Conservation (phyloP, 208 protist genomes). For the Acanthamoeba divionensis region DNA sequence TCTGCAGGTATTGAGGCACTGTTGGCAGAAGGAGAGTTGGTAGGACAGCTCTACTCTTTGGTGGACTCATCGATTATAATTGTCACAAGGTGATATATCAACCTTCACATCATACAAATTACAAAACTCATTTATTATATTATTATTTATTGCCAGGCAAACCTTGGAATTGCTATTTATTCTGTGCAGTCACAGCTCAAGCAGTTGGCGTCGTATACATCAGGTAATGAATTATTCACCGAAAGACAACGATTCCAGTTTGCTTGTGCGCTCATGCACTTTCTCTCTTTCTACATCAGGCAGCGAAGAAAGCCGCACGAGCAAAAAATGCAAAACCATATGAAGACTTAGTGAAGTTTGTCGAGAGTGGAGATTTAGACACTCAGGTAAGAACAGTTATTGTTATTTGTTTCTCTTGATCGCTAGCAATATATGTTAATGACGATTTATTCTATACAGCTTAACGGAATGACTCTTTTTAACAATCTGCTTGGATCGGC, state of each 20-base stretch:
- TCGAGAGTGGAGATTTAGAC: not conserved
- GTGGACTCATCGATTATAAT: not conserved
- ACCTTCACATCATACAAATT: too few relatives aligned
- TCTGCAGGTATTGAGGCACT: not conserved
- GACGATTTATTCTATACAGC: not conserved
- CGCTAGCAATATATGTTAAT: not conserved
- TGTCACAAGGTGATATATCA: not conserved
- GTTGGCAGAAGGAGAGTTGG: not conserved
- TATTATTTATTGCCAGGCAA: not conserved
- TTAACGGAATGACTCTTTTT: not conserved
- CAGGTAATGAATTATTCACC: not conserved
- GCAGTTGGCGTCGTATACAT: conserved; percentile 19
- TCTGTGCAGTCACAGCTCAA: not conserved
- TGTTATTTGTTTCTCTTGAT: not conserved
- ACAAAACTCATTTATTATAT: too few relatives aligned
- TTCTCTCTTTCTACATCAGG: not conserved
- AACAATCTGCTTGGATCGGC: conserved; percentile 12
- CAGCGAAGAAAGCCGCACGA: not conserved
- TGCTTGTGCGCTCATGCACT: not conserved
- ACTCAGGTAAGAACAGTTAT: not conserved
- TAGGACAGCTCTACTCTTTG: not conserved
- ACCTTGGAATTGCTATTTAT: not conserved
- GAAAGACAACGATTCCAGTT: not conserved
- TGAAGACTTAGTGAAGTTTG: not conserved
- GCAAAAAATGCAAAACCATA: not conserved